Evolutionary conservation across 805 yeast genomes (phyloP), one percentile per base, ranked within the genome.

Genomic region (Sungouiozyma ichnusensis): DNA sequence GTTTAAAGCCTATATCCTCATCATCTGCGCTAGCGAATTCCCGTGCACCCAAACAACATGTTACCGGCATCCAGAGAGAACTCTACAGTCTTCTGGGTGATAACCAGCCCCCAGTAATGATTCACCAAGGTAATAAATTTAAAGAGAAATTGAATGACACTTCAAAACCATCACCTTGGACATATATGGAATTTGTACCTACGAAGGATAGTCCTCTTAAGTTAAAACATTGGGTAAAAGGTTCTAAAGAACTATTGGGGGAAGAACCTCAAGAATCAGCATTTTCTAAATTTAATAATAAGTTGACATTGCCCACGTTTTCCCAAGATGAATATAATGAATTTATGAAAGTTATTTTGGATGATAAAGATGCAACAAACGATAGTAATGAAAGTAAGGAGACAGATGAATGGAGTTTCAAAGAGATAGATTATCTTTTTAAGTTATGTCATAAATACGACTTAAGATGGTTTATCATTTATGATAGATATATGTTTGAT

Each of bases 221-320:
- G 35, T 68, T 90, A 34, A 66, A 68, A 44, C 97, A 92, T 62
- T 92, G 98, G 97, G 88, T 79, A 2, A 78, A 84, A 46, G 95
- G 92, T 0, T 66, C 80, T 2, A 72, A 68, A 38, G 79, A 71
- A 53, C 50, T 46, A 13, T 33, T 53, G 4, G 58, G 54, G 9
- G 57, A 55, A n/a, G 62, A 56, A 41, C 43, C 50, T 3, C 65
- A 62, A 37, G 65, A 58, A 14, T 76, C 79, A 54, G 65, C 73
- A 36, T 92, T 82, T 64, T 84, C 81, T 31, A 83, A 83, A 58
- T 87, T 75, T 61, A 80, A 85, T 58, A 77, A 77, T 2, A 69
- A 69, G 29, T 63, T 85, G 20, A 79, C 79, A 36, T 70, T 90
- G 3, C 96, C 96, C 0, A 67, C 67, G 1, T 74, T 90, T 53